Conservation (phyloP, 331 rosid genomes). For the Acacia concinna region DNA sequence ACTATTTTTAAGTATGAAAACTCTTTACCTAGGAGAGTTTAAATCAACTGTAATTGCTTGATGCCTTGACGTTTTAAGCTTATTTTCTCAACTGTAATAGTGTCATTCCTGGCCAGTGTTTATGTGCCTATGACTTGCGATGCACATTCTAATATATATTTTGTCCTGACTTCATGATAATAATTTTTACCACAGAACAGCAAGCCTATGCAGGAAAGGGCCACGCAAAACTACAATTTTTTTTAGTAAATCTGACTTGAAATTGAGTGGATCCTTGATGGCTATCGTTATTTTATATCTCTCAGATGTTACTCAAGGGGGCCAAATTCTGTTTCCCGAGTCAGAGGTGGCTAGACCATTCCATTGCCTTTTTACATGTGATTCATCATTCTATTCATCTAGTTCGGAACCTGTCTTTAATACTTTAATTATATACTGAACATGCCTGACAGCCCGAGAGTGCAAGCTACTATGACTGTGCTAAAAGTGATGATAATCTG, state of each 20-base stretch:
- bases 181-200: constrained; percentile 53
- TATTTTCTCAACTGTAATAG: constrained; percentile 14
- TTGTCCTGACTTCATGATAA: too few relatives aligned
- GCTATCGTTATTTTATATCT: constrained; percentile 80
- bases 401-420: constrained; percentile 11
- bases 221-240: constrained; percentile 35
- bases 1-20: background rate
- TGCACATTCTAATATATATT: constrained; percentile 19
- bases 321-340: constrained; percentile 63
- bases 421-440: constrained; percentile 10
- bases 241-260: constrained; percentile 47
- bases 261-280: constrained; percentile 51
- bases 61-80: constrained; percentile 24
- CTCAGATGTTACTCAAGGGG: constrained; percentile 66
- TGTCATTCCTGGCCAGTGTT: background rate
- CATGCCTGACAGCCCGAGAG: constrained; percentile 46
- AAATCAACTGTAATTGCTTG: background rate
- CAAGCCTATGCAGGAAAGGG: constrained; percentile 57
- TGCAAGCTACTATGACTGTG: constrained; percentile 48
- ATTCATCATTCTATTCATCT: constrained; percentile 10
- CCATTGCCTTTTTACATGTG: background rate
- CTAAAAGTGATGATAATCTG: constrained; percentile 37
- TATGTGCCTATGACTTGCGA: constrained; percentile 3
- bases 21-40: background rate
- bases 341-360: constrained; percentile 51